Percentiles rank a stretch among this genome's conserved stretches.
Evolutionary conservation across 2,329 filamentous ascomycete species (phyloP).

Genomic region (Pyrenophora teres): DNA sequence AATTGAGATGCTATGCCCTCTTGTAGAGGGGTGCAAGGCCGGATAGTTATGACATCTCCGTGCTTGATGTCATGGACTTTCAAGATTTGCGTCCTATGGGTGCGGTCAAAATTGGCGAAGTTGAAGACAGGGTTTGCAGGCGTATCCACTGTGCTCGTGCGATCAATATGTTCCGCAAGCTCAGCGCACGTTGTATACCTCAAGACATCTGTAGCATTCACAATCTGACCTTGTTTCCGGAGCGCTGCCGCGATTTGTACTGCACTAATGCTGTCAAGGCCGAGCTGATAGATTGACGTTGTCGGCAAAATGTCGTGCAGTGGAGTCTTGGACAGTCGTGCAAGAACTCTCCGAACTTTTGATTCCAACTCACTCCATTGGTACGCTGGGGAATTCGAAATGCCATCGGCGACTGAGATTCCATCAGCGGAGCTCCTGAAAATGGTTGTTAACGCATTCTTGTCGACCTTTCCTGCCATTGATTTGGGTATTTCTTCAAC

Average conservation of each 20-base stretch:
- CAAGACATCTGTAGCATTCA: slow-evolving; percentile 76
- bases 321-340: slow-evolving; percentile 61
- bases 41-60: slow-evolving; percentile 59
- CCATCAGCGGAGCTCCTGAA: slow-evolving; percentile 33
- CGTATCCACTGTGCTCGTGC: neutral
- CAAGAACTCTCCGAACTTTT: slow-evolving; percentile 61
- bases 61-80: slow-evolving; percentile 35
- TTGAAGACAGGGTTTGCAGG: slow-evolving; percentile 43
- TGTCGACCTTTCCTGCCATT: slow-evolving; percentile 50
- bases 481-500: slow-evolving; percentile 45
- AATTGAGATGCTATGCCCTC: slow-evolving; percentile 79
- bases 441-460: slow-evolving; percentile 35
- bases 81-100: slow-evolving; percentile 46
- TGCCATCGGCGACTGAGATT: neutral
- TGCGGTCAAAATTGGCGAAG: slow-evolving; percentile 57
- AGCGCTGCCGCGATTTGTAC: slow-evolving; percentile 74
- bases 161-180: slow-evolving; percentile 34
- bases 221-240: slow-evolving; percentile 60
- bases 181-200: slow-evolving; percentile 52
- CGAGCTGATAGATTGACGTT: slow-evolving; percentile 84
- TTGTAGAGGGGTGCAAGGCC: slow-evolving; percentile 81
- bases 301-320: slow-evolving; percentile 58
- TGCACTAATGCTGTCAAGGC: slow-evolving; percentile 88
- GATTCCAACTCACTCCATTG: slow-evolving; percentile 60
- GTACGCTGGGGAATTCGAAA: slow-evolving; percentile 11